These are phyloP conservation scores for Wickerhamomyces sydowiorum DNA, from an alignment of 805 yeast genomes.

Conservation along the genomic window DNA sequence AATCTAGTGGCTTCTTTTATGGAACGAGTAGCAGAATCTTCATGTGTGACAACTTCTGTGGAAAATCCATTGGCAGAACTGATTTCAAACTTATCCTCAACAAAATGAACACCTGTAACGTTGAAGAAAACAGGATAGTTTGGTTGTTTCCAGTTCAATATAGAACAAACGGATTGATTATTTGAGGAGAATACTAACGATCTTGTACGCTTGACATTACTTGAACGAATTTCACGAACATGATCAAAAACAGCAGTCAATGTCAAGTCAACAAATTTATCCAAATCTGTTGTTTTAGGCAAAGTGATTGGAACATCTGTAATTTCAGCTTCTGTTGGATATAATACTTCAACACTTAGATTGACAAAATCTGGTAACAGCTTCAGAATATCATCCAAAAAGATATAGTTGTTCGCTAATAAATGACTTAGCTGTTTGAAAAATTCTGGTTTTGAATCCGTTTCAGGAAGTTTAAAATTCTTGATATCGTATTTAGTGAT, in stretches of 20 bases:
- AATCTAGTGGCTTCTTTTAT: slow-evolving; percentile 78
- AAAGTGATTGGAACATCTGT: slow-evolving; percentile 34
- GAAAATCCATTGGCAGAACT: slow-evolving; percentile 38
- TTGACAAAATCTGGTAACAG: slow-evolving; percentile 55
- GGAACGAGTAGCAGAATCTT: slow-evolving; percentile 51
- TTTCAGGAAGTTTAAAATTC: slow-evolving; percentile 16
- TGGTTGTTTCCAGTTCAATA: slow-evolving; percentile 97
- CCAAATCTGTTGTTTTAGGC: slow-evolving; percentile 44
- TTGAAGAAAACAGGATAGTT: slow-evolving; percentile 90
- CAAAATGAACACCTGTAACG: slow-evolving; percentile 57
- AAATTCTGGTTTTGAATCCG: neutral
- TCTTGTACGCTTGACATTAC: slow-evolving; percentile 35
- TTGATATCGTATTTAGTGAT: slow-evolving; percentile 23
- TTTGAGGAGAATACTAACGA: slow-evolving; percentile 81
- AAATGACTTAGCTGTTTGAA: slow-evolving; percentile 33
- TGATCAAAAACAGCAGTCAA: slow-evolving; percentile 71
- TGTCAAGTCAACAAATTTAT: slow-evolving; percentile 70
- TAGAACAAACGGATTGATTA: slow-evolving; percentile 87
- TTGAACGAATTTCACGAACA: slow-evolving; percentile 44
- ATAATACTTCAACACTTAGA: slow-evolving; percentile 67
- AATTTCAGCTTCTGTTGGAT: slow-evolving; percentile 57
- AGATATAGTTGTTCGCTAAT: slow-evolving; percentile 44
- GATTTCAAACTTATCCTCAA: slow-evolving; percentile 27
- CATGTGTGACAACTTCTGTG: slow-evolving; percentile 18
- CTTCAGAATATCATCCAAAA: slow-evolving; percentile 54